A percentile compares a stretch with the other conserved stretches of the same genome.
Conservation (phyloP, 2,329 filamentous ascomycete genomes). For the Colletotrichum falcatum region DNA sequence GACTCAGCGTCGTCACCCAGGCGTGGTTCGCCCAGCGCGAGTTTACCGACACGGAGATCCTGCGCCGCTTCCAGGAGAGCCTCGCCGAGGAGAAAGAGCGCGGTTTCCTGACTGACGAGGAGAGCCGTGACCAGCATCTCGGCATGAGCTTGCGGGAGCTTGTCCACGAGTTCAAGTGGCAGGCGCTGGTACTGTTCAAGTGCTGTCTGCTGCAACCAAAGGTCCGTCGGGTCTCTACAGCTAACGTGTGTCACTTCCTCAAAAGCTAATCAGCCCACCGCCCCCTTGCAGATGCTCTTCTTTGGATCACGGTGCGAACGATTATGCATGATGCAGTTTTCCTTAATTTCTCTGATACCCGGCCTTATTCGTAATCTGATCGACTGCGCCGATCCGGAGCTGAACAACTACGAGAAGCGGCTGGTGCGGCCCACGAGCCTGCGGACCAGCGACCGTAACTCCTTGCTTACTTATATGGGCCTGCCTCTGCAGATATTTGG, state of each 20-base stretch:
- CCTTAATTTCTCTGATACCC: conserved; percentile 93
- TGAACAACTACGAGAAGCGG: conserved; percentile 84
- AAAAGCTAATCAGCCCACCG: not conserved
- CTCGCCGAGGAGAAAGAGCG: conserved; percentile 75
- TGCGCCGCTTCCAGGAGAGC: conserved; percentile 91
- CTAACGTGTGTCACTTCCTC: too few relatives aligned
- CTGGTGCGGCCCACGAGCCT: conserved; percentile 84
- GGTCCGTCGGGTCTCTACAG: conserved; percentile 61
- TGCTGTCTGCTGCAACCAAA: conserved; percentile 94
- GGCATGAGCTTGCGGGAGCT: conserved; percentile 91
- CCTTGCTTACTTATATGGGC: conserved; percentile 93
- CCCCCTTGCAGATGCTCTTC: conserved; percentile 84
- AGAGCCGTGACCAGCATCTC: conserved; percentile 86
- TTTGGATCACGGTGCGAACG: conserved; percentile 97
- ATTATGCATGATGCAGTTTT: conserved; percentile 98
- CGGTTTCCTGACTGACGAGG: conserved; percentile 70
- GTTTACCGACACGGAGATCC: conserved; percentile 91
- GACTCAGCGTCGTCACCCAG: conserved; percentile 88
- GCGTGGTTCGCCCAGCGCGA: conserved; percentile 97
- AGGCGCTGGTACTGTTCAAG: conserved; percentile 94
- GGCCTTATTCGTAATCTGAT: conserved; percentile 91
- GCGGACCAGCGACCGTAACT: conserved; percentile 90
- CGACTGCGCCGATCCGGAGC: conserved; percentile 93
- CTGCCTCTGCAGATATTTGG: conserved; percentile 95
- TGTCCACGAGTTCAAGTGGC: conserved; percentile 93